Base-by-base conservation (phyloP, 2,329 filamentous ascomycete species). In the Arthrobotrys iridis region DNA sequence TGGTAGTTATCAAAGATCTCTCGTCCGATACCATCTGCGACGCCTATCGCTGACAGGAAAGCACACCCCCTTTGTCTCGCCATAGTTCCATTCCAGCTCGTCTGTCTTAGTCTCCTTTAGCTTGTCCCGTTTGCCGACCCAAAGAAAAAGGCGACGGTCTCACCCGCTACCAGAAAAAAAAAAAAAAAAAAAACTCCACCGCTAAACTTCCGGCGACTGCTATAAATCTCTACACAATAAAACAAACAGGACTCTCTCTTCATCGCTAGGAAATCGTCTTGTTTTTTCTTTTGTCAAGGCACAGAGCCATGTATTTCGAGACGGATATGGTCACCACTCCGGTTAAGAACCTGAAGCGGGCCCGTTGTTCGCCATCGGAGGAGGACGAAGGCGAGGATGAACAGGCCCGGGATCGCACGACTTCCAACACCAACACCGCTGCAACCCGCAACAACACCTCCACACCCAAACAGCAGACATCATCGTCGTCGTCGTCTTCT, bases 331-430 rank as follows among this genome's bases (percentile, higher is more conserved):
- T 58, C 28, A 30, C 35, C 3, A 58, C 58, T 24, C 60, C 40
- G 22, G 41, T 37, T 48, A 74, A 74, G 43, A 66, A 18, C 43
- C 28, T 74, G 7, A 74, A 74, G 41, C 68, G 68, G 35, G 24
- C 60, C 59, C 62, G 62, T 41, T 66, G 60, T 46, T n/a, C n/a
- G n/a, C 55, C 60, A 11, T 60, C 62, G 37, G 62, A 62, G 43
- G 68, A 73, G 58, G 58, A 33, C 15, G 13, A 43, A 11, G 33
- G 33, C 10, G 30, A 20, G 30, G 41, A 30, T 48, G 30, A 18
- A n/a, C 33, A 40, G 4, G 30, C 37, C 35, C 24, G 57, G 41
- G 35, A n/a, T 22, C 46, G 35, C 11, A 7, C 40, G 41, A 8
- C 15, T n/a, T 15, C 33, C 37, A 13, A 37, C 20, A 60, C 22